phyloP scores from a whole-genome alignment of 371 early-diverging fungal genomes.

The Homolaphlyctis polyrhiza region DNA sequence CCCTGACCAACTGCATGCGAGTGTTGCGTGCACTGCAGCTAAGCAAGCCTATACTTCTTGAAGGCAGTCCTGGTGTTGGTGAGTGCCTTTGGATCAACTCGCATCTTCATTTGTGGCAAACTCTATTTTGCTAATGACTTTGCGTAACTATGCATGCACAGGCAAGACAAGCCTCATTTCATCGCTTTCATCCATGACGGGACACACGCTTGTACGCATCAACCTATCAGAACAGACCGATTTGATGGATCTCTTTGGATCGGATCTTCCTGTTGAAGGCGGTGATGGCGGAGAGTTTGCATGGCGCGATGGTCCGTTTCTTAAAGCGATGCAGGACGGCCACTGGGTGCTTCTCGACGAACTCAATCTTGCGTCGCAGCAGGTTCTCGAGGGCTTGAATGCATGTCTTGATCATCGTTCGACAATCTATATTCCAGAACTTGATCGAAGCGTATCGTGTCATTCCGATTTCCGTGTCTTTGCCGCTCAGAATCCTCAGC shows the following conservation, averaged over 20 bases:
- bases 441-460: conserved; percentile 80
- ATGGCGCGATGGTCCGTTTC: conserved; percentile 96
- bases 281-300: conserved; percentile 80
- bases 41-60: conserved; percentile 89
- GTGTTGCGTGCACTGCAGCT: conserved; percentile 92
- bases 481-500: conserved; percentile 98
- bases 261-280: conserved; percentile 89
- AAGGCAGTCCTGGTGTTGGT: conserved; percentile 95
- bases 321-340: conserved; percentile 92
- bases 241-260: conserved; percentile 98
- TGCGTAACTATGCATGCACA: no score
- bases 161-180: conserved; percentile 96
- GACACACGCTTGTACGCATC: conserved; percentile 87
- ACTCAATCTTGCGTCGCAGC: conserved; percentile 98
- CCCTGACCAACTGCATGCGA: conserved; percentile 80
- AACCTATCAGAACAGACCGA: conserved; percentile 99
- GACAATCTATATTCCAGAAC: conserved; percentile 90
- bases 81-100: no score
- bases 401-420: conserved; percentile 98
- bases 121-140: no score
- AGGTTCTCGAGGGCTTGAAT: conserved; percentile 99
- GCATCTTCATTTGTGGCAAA: no score
- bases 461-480: conserved; percentile 89
- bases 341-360: conserved; percentile 99
- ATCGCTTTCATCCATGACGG: conserved; percentile 77